Evolutionary conservation across 2,329 filamentous ascomycete genomes (phyloP).

Genomic region (Fusarium metavorans): DNA sequence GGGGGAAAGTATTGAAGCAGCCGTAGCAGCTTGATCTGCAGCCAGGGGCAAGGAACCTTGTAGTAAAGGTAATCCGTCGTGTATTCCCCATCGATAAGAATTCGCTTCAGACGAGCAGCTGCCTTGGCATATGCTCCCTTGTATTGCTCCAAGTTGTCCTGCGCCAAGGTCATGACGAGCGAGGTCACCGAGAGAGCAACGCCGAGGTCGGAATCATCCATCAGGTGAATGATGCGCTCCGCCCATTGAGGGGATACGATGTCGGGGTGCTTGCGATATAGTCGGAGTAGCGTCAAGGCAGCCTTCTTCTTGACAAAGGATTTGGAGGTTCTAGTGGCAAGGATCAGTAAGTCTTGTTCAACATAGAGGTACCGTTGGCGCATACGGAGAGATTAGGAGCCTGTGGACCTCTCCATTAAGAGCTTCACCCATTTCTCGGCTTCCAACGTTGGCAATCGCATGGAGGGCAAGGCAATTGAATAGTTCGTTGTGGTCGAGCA

Average conservation of each 20-base stretch:
- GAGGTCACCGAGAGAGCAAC: slow-evolving; percentile 96
- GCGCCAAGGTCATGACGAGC: slow-evolving; percentile 91
- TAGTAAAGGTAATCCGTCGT: slow-evolving; percentile 96
- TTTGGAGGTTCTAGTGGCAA: slow-evolving; percentile 72
- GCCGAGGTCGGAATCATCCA: slow-evolving; percentile 96
- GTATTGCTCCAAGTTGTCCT: slow-evolving; percentile 95
- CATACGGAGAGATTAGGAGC: slow-evolving; percentile 92
- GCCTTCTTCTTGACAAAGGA: slow-evolving; percentile 99
- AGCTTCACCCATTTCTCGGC: slow-evolving; percentile 96
- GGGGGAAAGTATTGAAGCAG: slow-evolving; percentile 96
- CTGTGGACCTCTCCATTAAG: slow-evolving; percentile 92
- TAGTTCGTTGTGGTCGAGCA: slow-evolving; percentile 94
- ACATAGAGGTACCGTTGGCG: slow-evolving; percentile 35
- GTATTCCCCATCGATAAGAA: slow-evolving; percentile 91
- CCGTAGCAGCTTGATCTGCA: slow-evolving; percentile 93
- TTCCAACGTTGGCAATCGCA: slow-evolving; percentile 97
- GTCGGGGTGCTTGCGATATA: slow-evolving; percentile 93
- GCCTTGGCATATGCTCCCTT: slow-evolving; percentile 95
- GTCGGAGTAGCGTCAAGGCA: slow-evolving; percentile 87
- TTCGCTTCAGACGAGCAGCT: slow-evolving; percentile 86
- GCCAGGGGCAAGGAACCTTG: slow-evolving; percentile 99
- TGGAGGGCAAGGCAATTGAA: slow-evolving; percentile 97
- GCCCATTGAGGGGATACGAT: slow-evolving; percentile 98
- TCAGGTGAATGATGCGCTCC: slow-evolving; percentile 97
- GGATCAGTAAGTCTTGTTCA: slow-evolving; percentile 13